phyloP scores from a whole-genome alignment of 2,329 filamentous ascomycete species.

The Pyrenophora graminea region DNA sequence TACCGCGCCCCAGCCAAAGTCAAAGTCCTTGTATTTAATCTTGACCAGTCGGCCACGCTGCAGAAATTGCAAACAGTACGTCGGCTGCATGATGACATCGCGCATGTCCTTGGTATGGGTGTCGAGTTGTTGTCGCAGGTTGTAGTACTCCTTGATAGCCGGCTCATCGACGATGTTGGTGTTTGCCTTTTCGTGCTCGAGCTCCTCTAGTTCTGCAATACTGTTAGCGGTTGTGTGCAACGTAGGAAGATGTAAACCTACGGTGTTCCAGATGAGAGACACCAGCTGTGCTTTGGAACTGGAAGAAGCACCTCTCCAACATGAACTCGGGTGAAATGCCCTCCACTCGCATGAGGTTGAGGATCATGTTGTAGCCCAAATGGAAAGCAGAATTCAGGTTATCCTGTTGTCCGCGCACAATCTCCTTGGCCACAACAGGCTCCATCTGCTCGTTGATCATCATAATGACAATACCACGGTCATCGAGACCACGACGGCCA shows the following conservation, averaged over 20 bases:
- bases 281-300: slow-evolving; percentile 94
- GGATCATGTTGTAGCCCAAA: slow-evolving; percentile 98
- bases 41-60: slow-evolving; percentile 86
- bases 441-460: slow-evolving; percentile 98
- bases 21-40: slow-evolving; percentile 76
- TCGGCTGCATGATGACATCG: slow-evolving; percentile 87
- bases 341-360: slow-evolving; percentile 95
- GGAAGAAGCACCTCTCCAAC: slow-evolving; percentile 97
- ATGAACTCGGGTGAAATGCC: slow-evolving; percentile 99
- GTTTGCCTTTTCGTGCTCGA: slow-evolving; percentile 74
- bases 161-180: slow-evolving; percentile 83
- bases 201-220: slow-evolving; percentile 68
- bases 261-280: slow-evolving; percentile 79
- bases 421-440: slow-evolving; percentile 87
- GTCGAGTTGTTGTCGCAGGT: slow-evolving; percentile 81
- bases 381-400: slow-evolving; percentile 97
- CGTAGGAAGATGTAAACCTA: slow-evolving; percentile 26
- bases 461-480: slow-evolving; percentile 98
- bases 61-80: slow-evolving; percentile 81
- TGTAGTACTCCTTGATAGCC: slow-evolving; percentile 92
- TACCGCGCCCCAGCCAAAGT: slow-evolving; percentile 95
- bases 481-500: slow-evolving; percentile 94
- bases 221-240: slow-evolving; percentile 1
- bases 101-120: slow-evolving; percentile 87
- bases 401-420: slow-evolving; percentile 95